These are phyloP conservation scores for Zygotorulaspora danielsina DNA, from an alignment of 805 yeast genomes.

Conservation along the genomic window DNA sequence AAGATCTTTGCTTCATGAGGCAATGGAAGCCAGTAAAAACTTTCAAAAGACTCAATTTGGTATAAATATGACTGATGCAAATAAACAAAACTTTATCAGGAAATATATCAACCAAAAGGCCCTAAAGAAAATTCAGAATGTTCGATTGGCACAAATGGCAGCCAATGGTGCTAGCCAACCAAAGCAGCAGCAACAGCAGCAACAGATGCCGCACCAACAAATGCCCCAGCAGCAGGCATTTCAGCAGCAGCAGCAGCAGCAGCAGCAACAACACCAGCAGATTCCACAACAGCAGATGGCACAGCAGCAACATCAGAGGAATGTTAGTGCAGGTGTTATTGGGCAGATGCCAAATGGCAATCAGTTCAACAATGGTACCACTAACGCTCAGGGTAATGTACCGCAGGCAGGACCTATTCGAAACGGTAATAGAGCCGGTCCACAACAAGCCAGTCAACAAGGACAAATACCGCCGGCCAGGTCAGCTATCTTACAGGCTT, in stretches of 20 bases:
- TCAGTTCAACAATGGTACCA: conserved; percentile 10
- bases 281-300: conserved; percentile 29
- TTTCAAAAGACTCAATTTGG: conserved; percentile 35
- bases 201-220: conserved; percentile 14
- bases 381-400: conserved; percentile 17
- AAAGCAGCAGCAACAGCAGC: conserved; percentile 10
- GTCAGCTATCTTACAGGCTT: conserved; percentile 25
- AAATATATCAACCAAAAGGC: conserved; percentile 38
- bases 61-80: conserved; percentile 28
- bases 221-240: conserved; percentile 4
- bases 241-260: conserved; percentile 24
- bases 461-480: conserved; percentile 17
- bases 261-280: conserved; percentile 25
- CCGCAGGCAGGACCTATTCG: conserved; percentile 11
- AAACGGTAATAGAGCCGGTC: conserved; percentile 15
- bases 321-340: conserved; percentile 3
- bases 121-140: conserved; percentile 32
- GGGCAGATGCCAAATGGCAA: conserved; percentile 5
- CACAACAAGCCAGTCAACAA: conserved; percentile 23
- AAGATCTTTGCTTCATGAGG: conserved; percentile 34
- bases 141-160: conserved; percentile 28
- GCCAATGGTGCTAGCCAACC: conserved; percentile 16
- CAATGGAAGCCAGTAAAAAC: conserved; percentile 36
- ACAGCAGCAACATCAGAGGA: conserved; percentile 10
- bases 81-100: conserved; percentile 33